Base-by-base conservation (phyloP, 2,329 filamentous ascomycete species). In the Didymella lethalis region DNA sequence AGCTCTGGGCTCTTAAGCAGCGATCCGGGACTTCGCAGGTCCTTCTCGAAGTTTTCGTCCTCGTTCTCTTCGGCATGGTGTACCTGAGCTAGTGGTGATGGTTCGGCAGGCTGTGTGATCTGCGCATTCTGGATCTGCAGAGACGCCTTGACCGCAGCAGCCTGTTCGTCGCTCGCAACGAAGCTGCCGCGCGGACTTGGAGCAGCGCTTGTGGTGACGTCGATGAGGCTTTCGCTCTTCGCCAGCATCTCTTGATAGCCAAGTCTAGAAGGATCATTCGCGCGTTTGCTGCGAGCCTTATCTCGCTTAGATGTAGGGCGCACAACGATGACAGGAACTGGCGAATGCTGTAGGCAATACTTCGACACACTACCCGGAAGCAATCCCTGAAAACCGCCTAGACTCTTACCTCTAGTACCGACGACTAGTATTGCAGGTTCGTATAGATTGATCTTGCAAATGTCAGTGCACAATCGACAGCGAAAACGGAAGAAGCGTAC, bases 321-420 rank as follows among this genome's bases (percentile, higher is more conserved):
- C 10, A 97, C 93, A 31, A 97, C 93, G 29, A 97, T 93, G 7
- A 97, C 93, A 0, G 93, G 93, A 1, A 97, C 91, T 0, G 93
- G 93, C 1, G 91, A 96, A 75, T 96, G 93, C 74, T 97, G 93
- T 12, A 97, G 84, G 71, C 93, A 97, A 78, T 97, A 97, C 74
- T 97, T 97, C 26, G 92, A 96, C 44, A 97, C 93, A 0, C 91
- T 95, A 64, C 92, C 95, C 48, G 91, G 92, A 41, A 97, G 85
- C 29, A 97, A 82, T 47, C 92, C 91, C 74, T 96, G 93, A 57
- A 97, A 88, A 26, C 93, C 92, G 32, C 92, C 92, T 1, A 96
- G 83, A 36, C 90, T 94, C 54, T 92, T 86, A 45, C 93, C 93
- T 68, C 90, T 87, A 1, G 93, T 97, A 43, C 93, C 93, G 16